Evolutionary conservation across 2,329 filamentous ascomycete species (phyloP), one percentile per base, ranked within the genome.

Genomic region (Coniella lustricola): DNA sequence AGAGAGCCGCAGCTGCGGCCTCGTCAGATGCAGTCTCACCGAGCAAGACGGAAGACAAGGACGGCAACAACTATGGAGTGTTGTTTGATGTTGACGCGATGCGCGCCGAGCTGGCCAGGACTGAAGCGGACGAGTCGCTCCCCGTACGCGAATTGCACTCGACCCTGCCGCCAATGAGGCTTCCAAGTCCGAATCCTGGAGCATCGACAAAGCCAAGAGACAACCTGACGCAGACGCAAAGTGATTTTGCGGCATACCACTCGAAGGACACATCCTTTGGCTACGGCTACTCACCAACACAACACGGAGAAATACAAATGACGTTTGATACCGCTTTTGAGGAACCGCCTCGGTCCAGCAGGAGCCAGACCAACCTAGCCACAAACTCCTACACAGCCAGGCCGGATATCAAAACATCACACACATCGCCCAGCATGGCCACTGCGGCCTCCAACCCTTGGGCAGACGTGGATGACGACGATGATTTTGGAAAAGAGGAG

Each of bases 41-140:
- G 3, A 32, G 45, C 35, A 70, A 68, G 48, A 68, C 68, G 8
- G 73, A 77, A 48, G 73, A 73, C 14, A 72, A 71, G 52, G 67
- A 72, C 8, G 70, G 72, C 4, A 75, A 66, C 49, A 82, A 79
- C 57, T 70, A 72, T 36, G 78, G 79, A 31, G 85, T 97, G 8
- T 74, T 98, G 39, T 98, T 98, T 60, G 93, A 98, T 60, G 81
- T 98, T 40, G 93, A 98, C 59, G 93, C 93, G 12, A 97, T 98
- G 55, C 79, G 88, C 42, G 84, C 88, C 9, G 87, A 94, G 59
- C 72, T 98, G 31, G 87, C 87, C 22, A 80, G 79, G 42, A 85
- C 91, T 54, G 75, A 82, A 33, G 59, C 65, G 45, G 67, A 70
- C 36, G 67, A 63, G 42, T 52, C 76, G 48, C 57, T 82, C 40